These are phyloP conservation scores for Trichoderma reesei DNA, from an alignment of 495 filamentous ascomycete species.

Conservation along the genomic window DNA sequence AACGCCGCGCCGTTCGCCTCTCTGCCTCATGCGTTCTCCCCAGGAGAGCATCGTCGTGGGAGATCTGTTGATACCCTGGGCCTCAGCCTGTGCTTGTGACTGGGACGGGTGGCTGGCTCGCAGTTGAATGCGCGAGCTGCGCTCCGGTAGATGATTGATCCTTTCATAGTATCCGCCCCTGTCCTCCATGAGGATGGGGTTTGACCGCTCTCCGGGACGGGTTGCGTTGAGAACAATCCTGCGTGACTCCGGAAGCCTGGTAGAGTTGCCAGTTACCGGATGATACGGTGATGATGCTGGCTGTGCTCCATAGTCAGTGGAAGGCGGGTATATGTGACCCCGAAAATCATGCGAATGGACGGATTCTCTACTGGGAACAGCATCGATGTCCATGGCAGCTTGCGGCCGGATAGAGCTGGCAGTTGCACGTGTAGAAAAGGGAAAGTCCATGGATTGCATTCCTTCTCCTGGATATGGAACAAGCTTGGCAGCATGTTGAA, in stretches of 20 bases:
- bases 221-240: neutral
- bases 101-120: neutral
- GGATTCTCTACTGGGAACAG: neutral
- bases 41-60: constrained; percentile 4
- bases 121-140: neutral
- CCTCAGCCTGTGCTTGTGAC: neutral
- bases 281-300: neutral
- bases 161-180: constrained; percentile 10
- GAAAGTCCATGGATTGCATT: neutral
- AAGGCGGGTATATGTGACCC: neutral
- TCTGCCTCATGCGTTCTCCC: neutral
- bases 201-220: constrained; percentile 6
- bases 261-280: neutral
- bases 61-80: neutral
- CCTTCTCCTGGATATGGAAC: neutral
- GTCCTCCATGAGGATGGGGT: constrained; percentile 11
- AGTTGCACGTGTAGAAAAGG: neutral
- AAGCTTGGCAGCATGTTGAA: neutral
- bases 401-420: neutral
- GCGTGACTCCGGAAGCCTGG: neutral
- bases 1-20: neutral
- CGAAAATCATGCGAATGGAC: neutral
- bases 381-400: neutral
- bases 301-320: neutral
- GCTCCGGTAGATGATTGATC: neutral